A percentile compares a stretch with the other conserved stretches of the same genome.
These are phyloP conservation scores for Phytopythium delawarense DNA, from an alignment of 352 stramenopile species.

Conservation along the genomic window DNA sequence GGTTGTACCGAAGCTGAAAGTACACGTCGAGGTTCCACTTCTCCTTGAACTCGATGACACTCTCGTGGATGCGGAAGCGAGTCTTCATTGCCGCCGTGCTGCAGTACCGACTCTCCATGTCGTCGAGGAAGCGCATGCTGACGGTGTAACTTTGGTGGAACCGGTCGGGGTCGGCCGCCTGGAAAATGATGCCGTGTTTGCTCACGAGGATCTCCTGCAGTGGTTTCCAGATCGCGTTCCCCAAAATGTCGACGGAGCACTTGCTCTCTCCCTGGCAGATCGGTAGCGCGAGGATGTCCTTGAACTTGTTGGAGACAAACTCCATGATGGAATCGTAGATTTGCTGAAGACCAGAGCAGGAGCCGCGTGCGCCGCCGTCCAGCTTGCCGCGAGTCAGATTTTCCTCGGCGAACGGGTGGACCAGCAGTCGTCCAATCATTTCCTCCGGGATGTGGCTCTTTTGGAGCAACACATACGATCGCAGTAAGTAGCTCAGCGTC, in stretches of 20 bases:
- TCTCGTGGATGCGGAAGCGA: constrained; percentile 69
- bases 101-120: constrained; percentile 56
- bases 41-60: constrained; percentile 75
- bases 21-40: constrained; percentile 89
- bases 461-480: constrained; percentile 71
- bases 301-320: constrained; percentile 73
- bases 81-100: constrained; percentile 47
- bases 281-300: constrained; percentile 43
- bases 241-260: constrained; percentile 71
- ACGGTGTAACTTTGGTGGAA: constrained; percentile 83
- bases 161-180: constrained; percentile 64
- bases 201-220: constrained; percentile 56
- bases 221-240: constrained; percentile 81
- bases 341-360: constrained; percentile 63
- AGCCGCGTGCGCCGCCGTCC: constrained; percentile 65
- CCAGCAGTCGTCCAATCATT: constrained; percentile 72
- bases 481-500: constrained; percentile 66
- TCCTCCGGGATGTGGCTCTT: constrained; percentile 77
- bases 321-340: constrained; percentile 74
- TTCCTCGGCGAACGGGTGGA: constrained; percentile 76
- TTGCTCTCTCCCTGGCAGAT: constrained; percentile 68
- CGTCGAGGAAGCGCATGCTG: constrained; percentile 63
- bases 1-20: constrained; percentile 68
- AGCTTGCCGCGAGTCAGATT: constrained; percentile 72
- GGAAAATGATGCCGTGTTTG: constrained; percentile 82